Conservation (phyloP, 306 rosid species). For the Oxytropis ochrocephala region DNA sequence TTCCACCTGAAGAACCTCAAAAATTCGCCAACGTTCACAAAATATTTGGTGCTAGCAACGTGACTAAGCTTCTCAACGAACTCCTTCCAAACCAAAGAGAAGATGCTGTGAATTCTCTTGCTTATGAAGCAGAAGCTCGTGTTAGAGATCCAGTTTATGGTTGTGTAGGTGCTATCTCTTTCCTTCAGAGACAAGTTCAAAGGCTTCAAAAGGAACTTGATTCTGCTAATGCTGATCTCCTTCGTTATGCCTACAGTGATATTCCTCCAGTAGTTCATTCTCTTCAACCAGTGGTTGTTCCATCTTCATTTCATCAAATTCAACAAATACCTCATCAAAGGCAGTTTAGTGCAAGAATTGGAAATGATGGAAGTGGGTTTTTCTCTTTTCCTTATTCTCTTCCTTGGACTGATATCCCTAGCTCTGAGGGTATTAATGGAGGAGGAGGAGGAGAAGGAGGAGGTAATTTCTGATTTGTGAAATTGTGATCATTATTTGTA, state of each 20-base stretch:
- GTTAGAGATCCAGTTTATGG: slow-evolving; percentile 91
- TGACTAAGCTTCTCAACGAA: slow-evolving; percentile 88
- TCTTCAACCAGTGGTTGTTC: not conserved
- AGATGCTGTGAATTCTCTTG: slow-evolving; percentile 88
- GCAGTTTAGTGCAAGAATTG: slow-evolving; percentile 15
- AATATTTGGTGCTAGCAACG: slow-evolving; percentile 95
- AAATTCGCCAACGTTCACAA: slow-evolving; percentile 94
- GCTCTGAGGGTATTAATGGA: slow-evolving; percentile 30
- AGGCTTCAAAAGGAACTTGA: slow-evolving; percentile 91
- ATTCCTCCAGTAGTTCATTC: slow-evolving; percentile 17
- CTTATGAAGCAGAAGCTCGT: slow-evolving; percentile 92
- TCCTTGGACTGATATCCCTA: slow-evolving; percentile 55
- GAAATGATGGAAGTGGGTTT: slow-evolving; percentile 32
- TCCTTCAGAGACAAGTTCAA: slow-evolving; percentile 84
- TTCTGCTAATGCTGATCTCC: slow-evolving; percentile 66
- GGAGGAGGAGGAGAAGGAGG: slow-evolving; percentile 42
- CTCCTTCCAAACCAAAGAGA: slow-evolving; percentile 87
- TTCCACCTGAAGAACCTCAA: slow-evolving; percentile 96
- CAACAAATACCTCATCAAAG: slow-evolving; percentile 3
- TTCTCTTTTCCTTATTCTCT: slow-evolving; percentile 48
- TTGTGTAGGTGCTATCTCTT: slow-evolving; percentile 86
- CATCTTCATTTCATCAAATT: not conserved
- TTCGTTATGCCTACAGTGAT: slow-evolving; percentile 68
- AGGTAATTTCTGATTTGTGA: slow-evolving; percentile 32
- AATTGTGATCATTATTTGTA: not conserved